phyloP scores from a whole-genome alignment of 2,329 filamentous ascomycete genomes.

The Calonectria honghensis region DNA sequence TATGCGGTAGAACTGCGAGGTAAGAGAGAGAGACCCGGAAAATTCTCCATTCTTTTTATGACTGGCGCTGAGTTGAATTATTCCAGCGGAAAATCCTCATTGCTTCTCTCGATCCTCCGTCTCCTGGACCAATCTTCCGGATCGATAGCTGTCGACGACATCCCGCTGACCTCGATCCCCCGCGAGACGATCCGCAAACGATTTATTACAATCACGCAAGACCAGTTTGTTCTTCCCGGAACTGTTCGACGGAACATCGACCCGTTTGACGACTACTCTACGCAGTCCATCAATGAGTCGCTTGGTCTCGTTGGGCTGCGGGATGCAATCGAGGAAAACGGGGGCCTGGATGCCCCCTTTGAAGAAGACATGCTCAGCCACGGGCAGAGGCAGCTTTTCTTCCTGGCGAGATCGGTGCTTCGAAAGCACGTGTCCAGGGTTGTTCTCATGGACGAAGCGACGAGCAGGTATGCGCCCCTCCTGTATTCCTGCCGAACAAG shows the following conservation, averaged over 20 bases:
- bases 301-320: constrained; percentile 66
- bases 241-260: constrained; percentile 69
- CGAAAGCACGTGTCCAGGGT: constrained; percentile 61
- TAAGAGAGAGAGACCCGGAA: constrained; percentile 24
- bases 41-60: too few species aligned
- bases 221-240: constrained; percentile 68
- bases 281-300: constrained; percentile 61
- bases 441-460: constrained; percentile 67
- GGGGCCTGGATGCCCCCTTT: constrained; percentile 62
- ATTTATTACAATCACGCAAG: constrained; percentile 69
- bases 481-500: too few species aligned
- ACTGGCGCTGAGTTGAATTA: neutral
- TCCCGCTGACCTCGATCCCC: constrained; percentile 63
- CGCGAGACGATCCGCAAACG: constrained; percentile 65
- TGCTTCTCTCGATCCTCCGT: constrained; percentile 68
- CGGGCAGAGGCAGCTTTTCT: constrained; percentile 71
- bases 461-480: constrained; percentile 55
- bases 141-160: constrained; percentile 65
- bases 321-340: constrained; percentile 60
- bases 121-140: constrained; percentile 65
- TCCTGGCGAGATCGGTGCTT: constrained; percentile 68
- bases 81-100: constrained; percentile 69
- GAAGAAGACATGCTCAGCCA: constrained; percentile 61
- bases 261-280: constrained; percentile 57
- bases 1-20: constrained; percentile 71